Percentiles rank a stretch among this genome's conserved stretches.
Evolutionary conservation across 208 protist species (phyloP).

Genomic region (Porcisia hertigi): DNA sequence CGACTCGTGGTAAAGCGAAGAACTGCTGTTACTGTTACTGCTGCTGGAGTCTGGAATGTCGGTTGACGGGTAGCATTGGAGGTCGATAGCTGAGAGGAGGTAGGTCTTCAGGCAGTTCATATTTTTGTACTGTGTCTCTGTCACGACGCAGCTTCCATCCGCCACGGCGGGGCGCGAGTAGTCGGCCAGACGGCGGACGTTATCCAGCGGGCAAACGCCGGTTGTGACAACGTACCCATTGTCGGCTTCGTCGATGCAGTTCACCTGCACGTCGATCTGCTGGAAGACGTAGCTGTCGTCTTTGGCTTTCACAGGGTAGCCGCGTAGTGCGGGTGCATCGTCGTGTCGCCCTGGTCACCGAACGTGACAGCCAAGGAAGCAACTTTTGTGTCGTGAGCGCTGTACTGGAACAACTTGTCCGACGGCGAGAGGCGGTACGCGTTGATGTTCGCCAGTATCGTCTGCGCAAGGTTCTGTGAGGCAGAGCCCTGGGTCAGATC

Average conservation of each 20-base stretch:
- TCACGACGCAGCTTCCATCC: constrained; percentile 37
- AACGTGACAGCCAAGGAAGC: constrained; percentile 48
- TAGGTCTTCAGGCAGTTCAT: constrained; percentile 36
- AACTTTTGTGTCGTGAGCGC: constrained; percentile 59
- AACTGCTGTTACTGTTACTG: not conserved
- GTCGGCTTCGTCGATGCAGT: constrained; percentile 45
- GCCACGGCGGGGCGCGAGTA: constrained; percentile 36
- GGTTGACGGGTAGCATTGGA: constrained; percentile 39
- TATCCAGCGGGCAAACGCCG: constrained; percentile 48
- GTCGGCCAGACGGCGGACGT: constrained; percentile 61
- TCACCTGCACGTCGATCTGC: constrained; percentile 32
- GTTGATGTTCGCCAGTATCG: constrained; percentile 37
- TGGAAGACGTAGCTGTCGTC: constrained; percentile 40
- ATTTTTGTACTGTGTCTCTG: constrained; percentile 30
- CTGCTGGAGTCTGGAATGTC: not conserved
- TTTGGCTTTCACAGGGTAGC: constrained; percentile 28
- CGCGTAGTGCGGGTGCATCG: constrained; percentile 48
- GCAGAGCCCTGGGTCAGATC: constrained; percentile 32
- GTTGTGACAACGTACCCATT: constrained; percentile 36
- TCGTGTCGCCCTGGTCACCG: constrained; percentile 42
- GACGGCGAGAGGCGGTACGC: constrained; percentile 15
- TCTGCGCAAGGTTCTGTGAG: constrained; percentile 36
- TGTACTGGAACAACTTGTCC: constrained; percentile 69
- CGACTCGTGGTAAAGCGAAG: not conserved
- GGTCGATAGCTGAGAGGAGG: constrained; percentile 29